A percentile compares a stretch with the other conserved stretches of the same genome.
These are phyloP conservation scores for Aspergillus tubingensis DNA, from an alignment of 2,329 filamentous ascomycete genomes.

Conservation along the genomic window DNA sequence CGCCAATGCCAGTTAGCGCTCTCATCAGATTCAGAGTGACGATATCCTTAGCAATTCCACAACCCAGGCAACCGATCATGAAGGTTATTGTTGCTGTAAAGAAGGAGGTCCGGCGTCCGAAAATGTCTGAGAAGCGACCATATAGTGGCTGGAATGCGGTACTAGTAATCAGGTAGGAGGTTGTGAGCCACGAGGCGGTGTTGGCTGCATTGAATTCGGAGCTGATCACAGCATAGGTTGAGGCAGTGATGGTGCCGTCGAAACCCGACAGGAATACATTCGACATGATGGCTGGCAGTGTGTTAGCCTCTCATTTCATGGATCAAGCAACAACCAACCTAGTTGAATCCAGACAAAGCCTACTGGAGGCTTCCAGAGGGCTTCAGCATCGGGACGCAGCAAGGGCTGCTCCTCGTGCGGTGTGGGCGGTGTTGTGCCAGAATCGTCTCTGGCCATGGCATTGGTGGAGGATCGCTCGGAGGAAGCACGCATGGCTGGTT, in stretches of 20 bases:
- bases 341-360: constrained; percentile 62
- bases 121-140: constrained; percentile 70
- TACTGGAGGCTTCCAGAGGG: constrained; percentile 51
- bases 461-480: not conserved
- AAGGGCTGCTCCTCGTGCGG: constrained; percentile 30
- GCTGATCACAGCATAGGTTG: constrained; percentile 49
- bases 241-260: constrained; percentile 48
- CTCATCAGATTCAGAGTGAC: constrained; percentile 70
- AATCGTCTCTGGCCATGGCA: not conserved
- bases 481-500: not conserved
- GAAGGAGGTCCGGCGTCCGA: constrained; percentile 64
- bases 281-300: constrained; percentile 56
- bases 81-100: constrained; percentile 66
- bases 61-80: constrained; percentile 66
- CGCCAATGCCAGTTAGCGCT: constrained; percentile 71
- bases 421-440: not conserved
- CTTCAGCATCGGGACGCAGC: constrained; percentile 15
- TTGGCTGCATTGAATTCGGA: constrained; percentile 51
- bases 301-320: not conserved
- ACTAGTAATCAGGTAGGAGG: constrained; percentile 66
- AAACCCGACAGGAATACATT: constrained; percentile 65
- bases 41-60: constrained; percentile 67
- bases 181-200: constrained; percentile 54
- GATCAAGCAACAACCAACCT: constrained; percentile 33
- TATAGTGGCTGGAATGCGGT: constrained; percentile 71